Evolutionary conservation across 148 eudicot species (phyloP).

Genomic region (Arctostaphylos glauca): DNA sequence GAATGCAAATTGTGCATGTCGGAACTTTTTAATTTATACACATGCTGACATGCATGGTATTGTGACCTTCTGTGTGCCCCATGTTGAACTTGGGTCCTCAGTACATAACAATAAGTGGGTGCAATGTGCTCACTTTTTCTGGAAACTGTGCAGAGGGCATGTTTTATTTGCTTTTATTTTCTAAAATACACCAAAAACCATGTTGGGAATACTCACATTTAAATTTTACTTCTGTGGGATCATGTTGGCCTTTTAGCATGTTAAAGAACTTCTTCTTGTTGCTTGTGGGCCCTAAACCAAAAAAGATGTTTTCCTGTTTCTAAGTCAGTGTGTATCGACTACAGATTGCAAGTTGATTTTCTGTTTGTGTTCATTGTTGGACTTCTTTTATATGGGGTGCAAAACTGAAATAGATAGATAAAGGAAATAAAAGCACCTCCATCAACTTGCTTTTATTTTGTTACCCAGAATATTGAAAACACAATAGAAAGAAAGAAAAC

Average conservation of each 20-base stretch:
- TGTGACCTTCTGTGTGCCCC: background rate
- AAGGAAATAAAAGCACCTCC: background rate
- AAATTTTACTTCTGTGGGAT: background rate
- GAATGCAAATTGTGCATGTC: background rate
- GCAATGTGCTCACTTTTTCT: background rate
- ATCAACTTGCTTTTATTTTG: background rate
- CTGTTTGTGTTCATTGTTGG: too few relatives aligned
- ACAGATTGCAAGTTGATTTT: background rate
- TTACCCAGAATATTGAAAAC: background rate
- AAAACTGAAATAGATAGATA: background rate
- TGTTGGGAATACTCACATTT: background rate
- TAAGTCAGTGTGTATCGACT: background rate
- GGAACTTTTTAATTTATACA: background rate
- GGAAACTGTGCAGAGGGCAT: background rate
- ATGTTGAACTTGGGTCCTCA: background rate
- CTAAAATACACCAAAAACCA: background rate
- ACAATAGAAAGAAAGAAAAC: background rate
- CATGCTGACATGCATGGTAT: background rate
- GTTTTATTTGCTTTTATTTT: background rate
- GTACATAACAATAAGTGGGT: background rate
- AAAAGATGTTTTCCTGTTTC: background rate
- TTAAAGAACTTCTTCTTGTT: constrained; percentile 1
- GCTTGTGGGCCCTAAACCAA: background rate
- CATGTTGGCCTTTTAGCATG: background rate
- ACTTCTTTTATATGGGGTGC: too few relatives aligned